These are phyloP conservation scores for Streptanthus diversifolius DNA, from an alignment of 345 rosid species.

Conservation along the genomic window DNA sequence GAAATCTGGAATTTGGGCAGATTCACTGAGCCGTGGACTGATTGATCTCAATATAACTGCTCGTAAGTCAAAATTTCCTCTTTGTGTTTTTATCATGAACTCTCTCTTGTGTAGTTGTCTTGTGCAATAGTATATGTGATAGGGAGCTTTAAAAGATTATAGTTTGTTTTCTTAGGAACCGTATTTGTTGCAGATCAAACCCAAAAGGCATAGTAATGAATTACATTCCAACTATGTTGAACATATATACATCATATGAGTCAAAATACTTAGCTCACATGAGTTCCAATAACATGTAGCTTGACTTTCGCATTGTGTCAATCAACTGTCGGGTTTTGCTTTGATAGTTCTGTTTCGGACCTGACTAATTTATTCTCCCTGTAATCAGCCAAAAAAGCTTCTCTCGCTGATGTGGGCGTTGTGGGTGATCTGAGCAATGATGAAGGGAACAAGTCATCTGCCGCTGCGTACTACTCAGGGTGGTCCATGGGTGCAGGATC, in stretches of 20 bases:
- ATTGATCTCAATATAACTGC: slow-evolving; percentile 98
- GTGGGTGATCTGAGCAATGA: slow-evolving; percentile 68
- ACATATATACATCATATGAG: too few relatives aligned
- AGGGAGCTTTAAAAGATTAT: not conserved
- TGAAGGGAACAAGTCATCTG: slow-evolving; percentile 63
- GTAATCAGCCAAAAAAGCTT: slow-evolving; percentile 85
- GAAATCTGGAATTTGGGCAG: slow-evolving; percentile 97
- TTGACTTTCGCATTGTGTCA: not conserved
- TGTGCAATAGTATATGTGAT: not conserved
- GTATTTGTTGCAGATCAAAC: slow-evolving; percentile 1
- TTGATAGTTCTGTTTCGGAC: not conserved
- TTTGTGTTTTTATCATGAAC: not conserved
- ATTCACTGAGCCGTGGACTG: slow-evolving; percentile 92
- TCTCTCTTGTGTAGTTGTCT: not conserved
- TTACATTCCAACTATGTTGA: not conserved
- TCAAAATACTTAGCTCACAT: not conserved
- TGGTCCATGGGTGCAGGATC: slow-evolving; percentile 88
- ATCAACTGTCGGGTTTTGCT: not conserved
- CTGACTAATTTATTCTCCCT: slow-evolving; percentile 21
- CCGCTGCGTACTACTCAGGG: slow-evolving; percentile 68
- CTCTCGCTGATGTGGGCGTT: slow-evolving; percentile 76
- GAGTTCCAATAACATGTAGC: not conserved
- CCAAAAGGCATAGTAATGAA: not conserved
- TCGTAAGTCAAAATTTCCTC: slow-evolving; percentile 54
- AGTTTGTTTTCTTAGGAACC: not conserved